These are phyloP conservation scores for Ceriops tagal DNA, from an alignment of 345 rosid species.

Conservation along the genomic window DNA sequence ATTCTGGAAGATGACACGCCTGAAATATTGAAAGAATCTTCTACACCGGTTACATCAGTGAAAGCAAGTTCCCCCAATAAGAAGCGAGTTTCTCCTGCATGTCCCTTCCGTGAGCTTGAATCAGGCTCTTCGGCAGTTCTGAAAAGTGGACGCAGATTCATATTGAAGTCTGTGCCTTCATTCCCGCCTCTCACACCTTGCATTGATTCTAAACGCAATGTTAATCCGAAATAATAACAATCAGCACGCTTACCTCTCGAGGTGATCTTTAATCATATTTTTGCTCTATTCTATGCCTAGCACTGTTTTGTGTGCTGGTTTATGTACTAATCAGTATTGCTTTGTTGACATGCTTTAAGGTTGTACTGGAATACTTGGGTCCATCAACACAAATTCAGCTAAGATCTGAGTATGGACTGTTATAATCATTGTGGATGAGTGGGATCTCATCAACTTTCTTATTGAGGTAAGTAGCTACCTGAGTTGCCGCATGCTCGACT, in stretches of 20 bases:
- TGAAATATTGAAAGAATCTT: slow-evolving; percentile 43
- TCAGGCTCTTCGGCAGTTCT: slow-evolving; percentile 38
- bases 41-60: slow-evolving; percentile 33
- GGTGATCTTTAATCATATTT: slow-evolving; percentile 11
- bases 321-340: not conserved
- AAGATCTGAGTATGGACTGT: not conserved
- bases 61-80: slow-evolving; percentile 49
- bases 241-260: not conserved
- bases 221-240: slow-evolving; percentile 17
- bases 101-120: slow-evolving; percentile 17
- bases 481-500: not conserved
- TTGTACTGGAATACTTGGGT: not conserved
- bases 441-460: not conserved
- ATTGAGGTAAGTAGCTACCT: not conserved
- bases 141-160: slow-evolving; percentile 56
- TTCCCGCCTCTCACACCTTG: slow-evolving; percentile 58
- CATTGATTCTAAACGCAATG: slow-evolving; percentile 23
- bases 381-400: not conserved
- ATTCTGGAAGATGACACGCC: slow-evolving; percentile 46
- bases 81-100: slow-evolving; percentile 58
- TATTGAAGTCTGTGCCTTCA: slow-evolving; percentile 49
- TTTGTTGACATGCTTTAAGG: not conserved
- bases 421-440: not conserved
- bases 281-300: not conserved
- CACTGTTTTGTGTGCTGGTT: not conserved